Evolutionary conservation across 495 filamentous ascomycete genomes (phyloP), one percentile per base, ranked within the genome.

Genomic region (Neurospora tetrasperma): DNA sequence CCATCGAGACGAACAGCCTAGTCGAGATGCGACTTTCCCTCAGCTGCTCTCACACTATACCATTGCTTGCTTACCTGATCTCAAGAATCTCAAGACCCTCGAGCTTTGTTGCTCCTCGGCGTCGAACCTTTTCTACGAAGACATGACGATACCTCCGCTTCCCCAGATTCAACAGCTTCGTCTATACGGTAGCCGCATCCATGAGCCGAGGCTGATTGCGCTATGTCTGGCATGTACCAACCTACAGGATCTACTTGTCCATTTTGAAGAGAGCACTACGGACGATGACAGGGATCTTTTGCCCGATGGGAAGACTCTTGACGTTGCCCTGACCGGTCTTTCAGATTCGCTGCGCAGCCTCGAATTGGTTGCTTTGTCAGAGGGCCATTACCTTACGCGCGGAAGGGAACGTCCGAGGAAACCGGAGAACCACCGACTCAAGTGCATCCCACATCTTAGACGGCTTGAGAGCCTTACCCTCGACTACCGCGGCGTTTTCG

Each of bases 401-500:
- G 80, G 80, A 6, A 66, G 69, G 10, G 80, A 81, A 59, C 72
- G 80, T 16, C 80, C 80, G 0, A 74, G 78, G 69, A 81, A 81
- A 69, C 80, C 76, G 4, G 80, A 81, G 70, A 81, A 81, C 39
- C 80, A 81, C 74, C 74, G 80, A 9, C 76, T 81, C 2, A 74
- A 73, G 1, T 81, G 80, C 66, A 80, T 80, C 16, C 75, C 80
- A 27, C 72, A 77, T 16, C 76, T 81, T 1, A 69, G 31, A 11
- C 59, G 68, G 3, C 77, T 81, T 5, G 72, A 78, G 42, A 77
- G 59, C 42, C 66, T 81, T 23, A 80, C 74, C 12, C 72, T 81
- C 31, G 80, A 81, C 66, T 81, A 80, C 70, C 76, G 80, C 0
- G 80, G 80, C 42, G 72, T 81, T 5, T 81, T 79, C 62, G 80